Conservation (phyloP, 108 stramenopile genomes). For the Pseudonitzschia delicatissima region DNA sequence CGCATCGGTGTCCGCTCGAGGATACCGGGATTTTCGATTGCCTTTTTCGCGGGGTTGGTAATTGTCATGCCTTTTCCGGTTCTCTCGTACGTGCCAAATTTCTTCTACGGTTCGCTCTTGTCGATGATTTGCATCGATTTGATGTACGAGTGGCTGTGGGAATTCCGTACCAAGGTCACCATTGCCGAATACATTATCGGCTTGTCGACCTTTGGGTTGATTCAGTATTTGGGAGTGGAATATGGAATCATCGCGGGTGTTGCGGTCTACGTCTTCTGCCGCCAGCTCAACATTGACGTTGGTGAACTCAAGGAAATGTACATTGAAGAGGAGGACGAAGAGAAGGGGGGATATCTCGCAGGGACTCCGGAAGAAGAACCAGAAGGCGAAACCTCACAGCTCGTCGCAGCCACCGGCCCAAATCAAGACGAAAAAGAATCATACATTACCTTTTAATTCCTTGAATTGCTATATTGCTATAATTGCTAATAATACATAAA, state of each 20-base stretch:
- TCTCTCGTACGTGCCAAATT: conserved; percentile 84
- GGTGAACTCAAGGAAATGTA: conserved; percentile 22
- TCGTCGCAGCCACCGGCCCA: too few species aligned
- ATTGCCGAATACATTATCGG: conserved; percentile 77
- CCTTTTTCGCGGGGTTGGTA: conserved; percentile 50
- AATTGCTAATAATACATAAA: too few species aligned
- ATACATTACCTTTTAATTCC: neutral
- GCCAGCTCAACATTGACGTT: conserved; percentile 15
- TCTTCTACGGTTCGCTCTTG: conserved; percentile 93
- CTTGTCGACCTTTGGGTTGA: conserved; percentile 78
- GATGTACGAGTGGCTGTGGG: conserved; percentile 94
- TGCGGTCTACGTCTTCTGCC: conserved; percentile 37
- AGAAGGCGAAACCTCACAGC: neutral
- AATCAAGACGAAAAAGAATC: neutral
- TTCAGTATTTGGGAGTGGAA: conserved; percentile 84
- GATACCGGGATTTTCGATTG: conserved; percentile 74
- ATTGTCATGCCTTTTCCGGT: conserved; percentile 78
- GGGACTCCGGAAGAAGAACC: neutral
- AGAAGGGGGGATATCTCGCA: neutral
- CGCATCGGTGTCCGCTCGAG: conserved; percentile 85
- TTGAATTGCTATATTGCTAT: too few species aligned
- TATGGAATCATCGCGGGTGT: conserved; percentile 85
- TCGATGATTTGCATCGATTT: conserved; percentile 91
- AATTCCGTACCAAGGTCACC: conserved; percentile 74
- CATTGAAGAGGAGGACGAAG: conserved; percentile 10